Conservation (phyloP, 2,329 filamentous ascomycete genomes). For the Exophiala phaeomuriformis region DNA sequence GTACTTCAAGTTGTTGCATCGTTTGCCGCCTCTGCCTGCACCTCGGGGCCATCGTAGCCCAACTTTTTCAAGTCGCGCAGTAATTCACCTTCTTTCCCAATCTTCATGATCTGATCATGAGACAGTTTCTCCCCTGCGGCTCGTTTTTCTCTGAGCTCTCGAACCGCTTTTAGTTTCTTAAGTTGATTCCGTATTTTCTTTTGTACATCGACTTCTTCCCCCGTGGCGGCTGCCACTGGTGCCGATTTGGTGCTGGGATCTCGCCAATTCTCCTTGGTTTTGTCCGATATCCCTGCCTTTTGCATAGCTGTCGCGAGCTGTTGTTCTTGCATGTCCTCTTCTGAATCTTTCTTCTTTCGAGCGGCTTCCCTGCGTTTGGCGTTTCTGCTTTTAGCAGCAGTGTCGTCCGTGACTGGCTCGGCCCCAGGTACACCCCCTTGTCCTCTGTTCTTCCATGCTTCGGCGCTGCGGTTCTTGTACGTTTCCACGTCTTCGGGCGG, state of each 20-base stretch:
- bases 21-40: slow-evolving; percentile 1
- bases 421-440: slow-evolving; percentile 69
- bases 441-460: slow-evolving; percentile 71
- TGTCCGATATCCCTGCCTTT: slow-evolving; percentile 16
- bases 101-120: slow-evolving; percentile 93
- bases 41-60: slow-evolving; percentile 68
- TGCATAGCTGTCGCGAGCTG: slow-evolving; percentile 30
- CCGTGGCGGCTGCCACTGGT: slow-evolving; percentile 37
- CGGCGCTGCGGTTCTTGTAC: slow-evolving; percentile 87
- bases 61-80: slow-evolving; percentile 78
- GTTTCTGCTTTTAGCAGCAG: slow-evolving; percentile 69
- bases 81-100: slow-evolving; percentile 93
- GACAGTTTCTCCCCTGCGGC: slow-evolving; percentile 74
- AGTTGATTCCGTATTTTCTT: slow-evolving; percentile 87
- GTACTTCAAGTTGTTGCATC: slow-evolving; percentile 1
- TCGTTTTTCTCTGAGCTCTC: slow-evolving; percentile 84
- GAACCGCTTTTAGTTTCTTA: slow-evolving; percentile 92
- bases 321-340: slow-evolving; percentile 34
- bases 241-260: slow-evolving; percentile 22
- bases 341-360: slow-evolving; percentile 49
- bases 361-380: slow-evolving; percentile 64
- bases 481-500: slow-evolving; percentile 93
- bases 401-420: slow-evolving; percentile 39
- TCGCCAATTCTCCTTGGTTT: slow-evolving; percentile 29
- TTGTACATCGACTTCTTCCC: slow-evolving; percentile 71